Percentiles rank a stretch among this genome's conserved stretches.
Conservation (phyloP, 345 rosid genomes). For the Bretschneidera sinensis region DNA sequence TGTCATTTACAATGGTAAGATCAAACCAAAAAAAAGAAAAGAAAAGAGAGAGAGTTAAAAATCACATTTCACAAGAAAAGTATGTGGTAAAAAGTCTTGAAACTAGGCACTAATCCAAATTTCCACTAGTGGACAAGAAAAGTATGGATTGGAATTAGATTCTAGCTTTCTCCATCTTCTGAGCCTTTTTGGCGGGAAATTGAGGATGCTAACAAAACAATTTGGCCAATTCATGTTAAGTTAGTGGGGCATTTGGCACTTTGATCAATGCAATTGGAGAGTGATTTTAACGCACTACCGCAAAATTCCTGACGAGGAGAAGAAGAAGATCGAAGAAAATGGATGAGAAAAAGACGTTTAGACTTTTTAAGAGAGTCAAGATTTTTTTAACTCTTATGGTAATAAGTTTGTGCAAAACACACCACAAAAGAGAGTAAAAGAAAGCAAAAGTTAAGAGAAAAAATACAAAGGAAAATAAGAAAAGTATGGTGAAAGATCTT, state of each 20-base stretch:
- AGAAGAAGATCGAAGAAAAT: not conserved
- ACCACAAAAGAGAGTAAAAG: conserved; percentile 10
- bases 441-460: not conserved
- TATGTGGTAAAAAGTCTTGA: too few species aligned
- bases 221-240: too few species aligned
- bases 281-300: conserved; percentile 14
- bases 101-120: too few species aligned
- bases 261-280: conserved; percentile 18
- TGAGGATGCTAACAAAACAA: too few species aligned
- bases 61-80: too few species aligned
- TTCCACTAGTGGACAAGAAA: too few species aligned
- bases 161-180: too few species aligned
- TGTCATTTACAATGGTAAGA: too few species aligned
- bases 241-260: conserved; percentile 26
- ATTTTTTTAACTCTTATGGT: conserved; percentile 24
- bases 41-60: too few species aligned
- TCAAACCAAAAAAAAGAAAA: too few species aligned
- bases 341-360: conserved; percentile 15
- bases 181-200: too few species aligned
- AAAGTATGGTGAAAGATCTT: conserved; percentile 29
- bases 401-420: conserved; percentile 33
- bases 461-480: not conserved
- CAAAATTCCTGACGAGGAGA: not conserved
- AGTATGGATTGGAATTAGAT: too few species aligned
- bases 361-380: conserved; percentile 41